Evolutionary conservation across 2,329 filamentous ascomycete species (phyloP).

Genomic region (Fusarium mundagurra): DNA sequence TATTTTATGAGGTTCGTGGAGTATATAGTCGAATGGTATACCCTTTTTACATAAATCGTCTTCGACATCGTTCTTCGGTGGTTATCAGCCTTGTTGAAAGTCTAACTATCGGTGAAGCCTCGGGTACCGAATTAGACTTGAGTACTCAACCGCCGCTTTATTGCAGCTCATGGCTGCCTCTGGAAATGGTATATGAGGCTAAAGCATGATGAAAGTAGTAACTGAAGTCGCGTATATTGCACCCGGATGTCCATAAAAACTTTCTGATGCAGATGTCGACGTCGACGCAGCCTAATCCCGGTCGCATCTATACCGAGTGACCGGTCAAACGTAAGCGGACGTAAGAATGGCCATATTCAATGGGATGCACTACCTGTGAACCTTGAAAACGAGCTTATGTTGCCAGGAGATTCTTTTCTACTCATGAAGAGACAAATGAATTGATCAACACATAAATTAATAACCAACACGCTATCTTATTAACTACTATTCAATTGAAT

Average conservation of each 20-base stretch:
- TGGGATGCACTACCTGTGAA: fast-evolving
- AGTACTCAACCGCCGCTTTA: too few relatives aligned
- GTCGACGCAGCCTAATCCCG: too few relatives aligned
- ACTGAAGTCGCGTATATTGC: fast-evolving
- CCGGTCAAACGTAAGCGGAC: fast-evolving
- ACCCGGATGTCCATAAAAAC: fast-evolving
- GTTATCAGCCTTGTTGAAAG: fast-evolving
- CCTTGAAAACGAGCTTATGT: fast-evolving
- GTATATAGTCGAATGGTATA: not conserved
- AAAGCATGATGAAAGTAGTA: fast-evolving
- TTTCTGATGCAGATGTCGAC: not conserved
- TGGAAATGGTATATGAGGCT: fast-evolving
- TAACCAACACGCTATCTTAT: not conserved
- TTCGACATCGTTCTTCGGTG: fast-evolving
- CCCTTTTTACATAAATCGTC: not conserved
- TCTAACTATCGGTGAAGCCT: fast-evolving
- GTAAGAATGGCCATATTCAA: fast-evolving
- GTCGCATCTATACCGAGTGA: fast-evolving
- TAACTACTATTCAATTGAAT: not conserved
- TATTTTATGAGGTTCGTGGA: not conserved
- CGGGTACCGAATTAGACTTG: too few relatives aligned
- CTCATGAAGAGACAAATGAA: fast-evolving
- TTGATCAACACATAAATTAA: not conserved
- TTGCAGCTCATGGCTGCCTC: too few relatives aligned
- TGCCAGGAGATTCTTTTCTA: fast-evolving